These are phyloP conservation scores for Aegilops tauschii DNA, from an alignment of 176 grass and related monocot genomes.

Conservation along the genomic window DNA sequence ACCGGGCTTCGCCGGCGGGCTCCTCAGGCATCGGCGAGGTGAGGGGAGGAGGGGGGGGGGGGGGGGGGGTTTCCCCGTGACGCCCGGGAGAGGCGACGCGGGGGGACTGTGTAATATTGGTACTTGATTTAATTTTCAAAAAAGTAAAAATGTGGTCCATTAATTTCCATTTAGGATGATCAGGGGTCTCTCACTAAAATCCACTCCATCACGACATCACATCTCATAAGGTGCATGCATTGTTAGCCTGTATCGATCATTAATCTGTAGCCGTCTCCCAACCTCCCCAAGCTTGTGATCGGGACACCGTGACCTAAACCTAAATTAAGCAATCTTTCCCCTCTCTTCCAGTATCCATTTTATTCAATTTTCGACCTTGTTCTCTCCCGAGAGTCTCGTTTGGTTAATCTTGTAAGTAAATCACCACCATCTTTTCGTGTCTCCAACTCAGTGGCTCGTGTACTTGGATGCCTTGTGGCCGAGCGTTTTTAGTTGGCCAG, in stretches of 20 bases:
- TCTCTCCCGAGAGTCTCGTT: background rate
- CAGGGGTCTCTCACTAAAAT: background rate
- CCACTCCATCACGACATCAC: background rate
- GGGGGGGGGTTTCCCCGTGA: no score
- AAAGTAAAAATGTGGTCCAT: no score
- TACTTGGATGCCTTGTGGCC: background rate
- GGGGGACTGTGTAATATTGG: no score
- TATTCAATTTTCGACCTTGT: background rate
- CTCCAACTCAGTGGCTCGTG: background rate
- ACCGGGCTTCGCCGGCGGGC: no score
- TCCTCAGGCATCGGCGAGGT: no score
- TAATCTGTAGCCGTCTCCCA: conserved; percentile 6
- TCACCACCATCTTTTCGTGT: background rate
- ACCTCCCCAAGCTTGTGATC: conserved; percentile 20
- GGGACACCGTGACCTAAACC: background rate
- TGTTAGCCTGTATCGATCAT: background rate
- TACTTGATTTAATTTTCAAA: no score
- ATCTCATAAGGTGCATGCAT: background rate
- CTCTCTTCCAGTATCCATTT: background rate
- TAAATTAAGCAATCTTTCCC: background rate
- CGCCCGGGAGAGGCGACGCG: no score
- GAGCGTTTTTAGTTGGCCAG: background rate
- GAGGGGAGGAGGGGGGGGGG: no score
- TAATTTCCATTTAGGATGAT: background rate
- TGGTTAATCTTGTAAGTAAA: background rate